Conservation (phyloP, 495 filamentous ascomycete genomes). For the Trichoderma virens region DNA sequence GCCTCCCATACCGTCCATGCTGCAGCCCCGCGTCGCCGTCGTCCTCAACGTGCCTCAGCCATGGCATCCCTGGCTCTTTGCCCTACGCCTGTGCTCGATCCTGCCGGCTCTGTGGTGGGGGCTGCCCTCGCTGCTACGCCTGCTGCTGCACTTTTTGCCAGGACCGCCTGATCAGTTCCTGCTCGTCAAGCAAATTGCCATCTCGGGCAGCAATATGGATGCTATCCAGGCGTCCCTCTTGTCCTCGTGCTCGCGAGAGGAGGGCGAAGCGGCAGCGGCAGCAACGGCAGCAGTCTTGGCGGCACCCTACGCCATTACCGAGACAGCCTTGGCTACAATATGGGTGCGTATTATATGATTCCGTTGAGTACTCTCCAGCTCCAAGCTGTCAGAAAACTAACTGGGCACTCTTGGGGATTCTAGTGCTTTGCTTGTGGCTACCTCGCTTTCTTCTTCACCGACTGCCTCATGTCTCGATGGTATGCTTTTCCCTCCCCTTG, state of each 20-base stretch:
- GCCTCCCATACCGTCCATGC: constrained; percentile 70
- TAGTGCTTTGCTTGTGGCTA: constrained; percentile 74
- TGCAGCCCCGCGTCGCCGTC: constrained; percentile 46
- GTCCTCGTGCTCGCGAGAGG: neutral
- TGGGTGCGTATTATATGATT: too few relatives aligned
- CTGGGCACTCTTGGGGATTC: constrained; percentile 20
- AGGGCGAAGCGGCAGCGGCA: neutral
- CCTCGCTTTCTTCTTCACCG: constrained; percentile 83
- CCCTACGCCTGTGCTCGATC: constrained; percentile 36
- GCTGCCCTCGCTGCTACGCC: constrained; percentile 34
- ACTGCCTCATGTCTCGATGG: constrained; percentile 90
- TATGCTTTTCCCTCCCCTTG: constrained; percentile 23
- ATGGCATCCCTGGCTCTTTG: constrained; percentile 40
- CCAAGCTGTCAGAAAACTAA: too few relatives aligned
- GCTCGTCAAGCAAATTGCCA: constrained; percentile 33
- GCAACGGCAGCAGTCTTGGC: constrained; percentile 13
- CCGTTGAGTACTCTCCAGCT: too few relatives aligned
- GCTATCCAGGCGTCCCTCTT: neutral
- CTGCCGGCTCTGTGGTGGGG: constrained; percentile 37
- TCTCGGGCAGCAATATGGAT: neutral
- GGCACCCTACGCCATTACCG: constrained; percentile 50
- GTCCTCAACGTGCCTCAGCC: constrained; percentile 36
- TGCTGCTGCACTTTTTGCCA: constrained; percentile 30
- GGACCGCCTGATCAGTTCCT: constrained; percentile 19
- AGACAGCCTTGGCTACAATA: constrained; percentile 71